Evolutionary conservation across 2,329 filamentous ascomycete species (phyloP), one percentile per base, ranked within the genome.

Genomic region (Pyrenophora tritici-repentis): DNA sequence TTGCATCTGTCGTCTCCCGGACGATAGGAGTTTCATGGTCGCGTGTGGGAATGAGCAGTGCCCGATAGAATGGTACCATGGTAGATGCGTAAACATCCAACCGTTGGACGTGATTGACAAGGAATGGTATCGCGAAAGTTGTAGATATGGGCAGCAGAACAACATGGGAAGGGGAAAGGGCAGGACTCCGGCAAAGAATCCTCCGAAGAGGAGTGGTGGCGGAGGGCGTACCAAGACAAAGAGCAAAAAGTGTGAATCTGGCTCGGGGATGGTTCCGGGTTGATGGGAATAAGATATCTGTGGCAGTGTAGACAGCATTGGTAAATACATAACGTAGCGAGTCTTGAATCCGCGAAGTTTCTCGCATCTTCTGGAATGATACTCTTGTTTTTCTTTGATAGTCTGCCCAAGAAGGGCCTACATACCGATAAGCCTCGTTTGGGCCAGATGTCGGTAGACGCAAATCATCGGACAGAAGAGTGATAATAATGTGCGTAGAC

Each of bases 11-110:
- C 34, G 42, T n/a, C 17, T 20, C n/a, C 46, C 41, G 2, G 45
- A 56, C 22, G 39, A 53, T 8, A 49, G 46, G 1, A 24, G 17
- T 3, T 4, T 50, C 2, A 53, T 56, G 55, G 24, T 58, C n/a
- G 22, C 10, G 3, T 58, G 55, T 20, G 52, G 53, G 1, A 49
- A 48, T 6, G 29, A 47, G 3, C n/a, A 31, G 10, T 55, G 51
- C 22, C 29, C 38, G 1, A 18, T 53, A 1, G 20, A 43, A 0
- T 55, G 52, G 55, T 53, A 47, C 37, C 55, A 55, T 7, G 45
- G 22, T 3, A 29, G 16, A 17, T 58, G 55, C 17, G 31, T 58
- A 3, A 26, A 35, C 8, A 14, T 58, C n/a, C 6, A n/a, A 2
- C 7, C 20, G 8, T 17, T 46, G 5, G 31, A 43, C 1, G 20